Evolutionary conservation across 1,139 yeast genomes (phyloP), one percentile per base, ranked within the genome.

Genomic region (Debaryomyces psychrophilus): DNA sequence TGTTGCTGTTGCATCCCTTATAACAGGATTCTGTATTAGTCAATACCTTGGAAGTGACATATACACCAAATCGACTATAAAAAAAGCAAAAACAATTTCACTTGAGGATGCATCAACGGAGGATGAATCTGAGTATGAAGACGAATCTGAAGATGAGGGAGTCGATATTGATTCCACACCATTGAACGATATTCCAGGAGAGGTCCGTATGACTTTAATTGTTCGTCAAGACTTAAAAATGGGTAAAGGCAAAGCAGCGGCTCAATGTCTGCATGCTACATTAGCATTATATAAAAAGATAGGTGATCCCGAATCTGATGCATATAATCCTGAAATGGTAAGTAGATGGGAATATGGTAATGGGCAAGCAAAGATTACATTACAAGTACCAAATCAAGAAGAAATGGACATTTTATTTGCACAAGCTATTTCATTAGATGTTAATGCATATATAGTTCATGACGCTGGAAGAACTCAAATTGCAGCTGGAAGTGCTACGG

Each of bases 251-350:
- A 95, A 95, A 64, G 87, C 89, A 1, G 98, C 98, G 1, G 99
- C 99, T 1, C 99, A 93, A 65, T 92, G 98, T 64, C 86, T 90
- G 44, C 99, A 93, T 69, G 99, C 99, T n/a, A 95, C 99, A 0
- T 75, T 93, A 40, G 93, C 95, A 0, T 82, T 95, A 54, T 93
- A 88, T 67, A 85, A 87, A 60, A 74, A 84, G 51, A 87, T 90
- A 62, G 70, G 79, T 22, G 73, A 78, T 33, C 76, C 81, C 5
- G 69, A 77, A 7, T 67, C 76, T 7, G 76, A 71, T 4, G 83
- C 88, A 2, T 84, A 71, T 57, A 85, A 85, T 54, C 79, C 83
- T 5, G 71, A 70, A 18, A 67, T 87, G 78, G 73, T 85, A 7
- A 65, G 69, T n/a, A 74, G 93, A 58, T 93, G 99, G 99, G 85